Evolutionary conservation across 1,139 yeast species (phyloP).

Genomic region (Candida anutae): DNA sequence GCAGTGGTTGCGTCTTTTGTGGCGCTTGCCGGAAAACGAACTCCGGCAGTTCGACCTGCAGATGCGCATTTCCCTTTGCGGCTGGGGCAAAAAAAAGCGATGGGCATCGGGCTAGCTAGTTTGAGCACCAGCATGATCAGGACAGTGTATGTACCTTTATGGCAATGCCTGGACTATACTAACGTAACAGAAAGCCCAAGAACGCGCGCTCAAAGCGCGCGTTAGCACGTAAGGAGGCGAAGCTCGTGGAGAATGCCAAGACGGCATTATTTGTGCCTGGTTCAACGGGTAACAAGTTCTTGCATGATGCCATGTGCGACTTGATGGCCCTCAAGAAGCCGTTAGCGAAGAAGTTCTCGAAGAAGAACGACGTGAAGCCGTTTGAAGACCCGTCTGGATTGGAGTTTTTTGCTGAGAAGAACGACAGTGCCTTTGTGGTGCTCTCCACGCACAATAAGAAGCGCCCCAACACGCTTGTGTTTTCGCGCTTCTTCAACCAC

Average conservation of each 20-base stretch:
- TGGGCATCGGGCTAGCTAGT: too few species aligned
- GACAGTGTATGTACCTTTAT: constrained; percentile 41
- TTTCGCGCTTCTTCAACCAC: constrained; percentile 82
- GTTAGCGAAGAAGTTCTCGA: constrained; percentile 73
- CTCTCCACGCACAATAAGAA: constrained; percentile 79
- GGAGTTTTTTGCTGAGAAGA: constrained; percentile 92
- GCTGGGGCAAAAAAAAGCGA: too few species aligned
- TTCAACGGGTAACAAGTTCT: constrained; percentile 63
- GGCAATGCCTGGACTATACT: constrained; percentile 2
- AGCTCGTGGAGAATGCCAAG: constrained; percentile 83
- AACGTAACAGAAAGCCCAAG: constrained; percentile 53
- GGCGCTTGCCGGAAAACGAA: too few species aligned
- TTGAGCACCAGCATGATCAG: constrained; percentile 44
- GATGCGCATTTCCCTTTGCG: too few species aligned
- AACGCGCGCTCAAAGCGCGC: constrained; percentile 97
- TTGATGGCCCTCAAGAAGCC: constrained; percentile 90
- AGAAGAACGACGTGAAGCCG: constrained; percentile 85
- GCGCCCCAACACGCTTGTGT: constrained; percentile 86
- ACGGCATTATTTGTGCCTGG: constrained; percentile 91
- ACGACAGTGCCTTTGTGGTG: constrained; percentile 83
- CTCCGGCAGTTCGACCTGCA: too few species aligned
- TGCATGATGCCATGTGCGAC: constrained; percentile 89
- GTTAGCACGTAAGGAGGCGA: constrained; percentile 79
- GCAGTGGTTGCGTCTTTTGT: too few species aligned
- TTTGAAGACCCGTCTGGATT: constrained; percentile 85